Base-by-base conservation (phyloP, 1,284 basidiomycete genomes). In the Erythrobasidium hasegawianum region DNA sequence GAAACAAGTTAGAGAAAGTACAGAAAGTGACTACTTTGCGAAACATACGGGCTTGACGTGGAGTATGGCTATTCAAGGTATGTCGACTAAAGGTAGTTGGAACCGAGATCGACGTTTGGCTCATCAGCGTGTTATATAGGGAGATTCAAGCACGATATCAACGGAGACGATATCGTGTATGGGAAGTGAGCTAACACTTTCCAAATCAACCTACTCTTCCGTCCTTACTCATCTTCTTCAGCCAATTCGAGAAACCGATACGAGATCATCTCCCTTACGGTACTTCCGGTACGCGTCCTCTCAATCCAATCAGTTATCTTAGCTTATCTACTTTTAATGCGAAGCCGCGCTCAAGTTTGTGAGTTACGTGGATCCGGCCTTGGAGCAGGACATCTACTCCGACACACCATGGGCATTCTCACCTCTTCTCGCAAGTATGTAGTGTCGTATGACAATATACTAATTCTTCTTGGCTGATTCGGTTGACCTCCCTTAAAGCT, bases 391-490 rank as follows among this genome's bases (percentile, higher is more conserved):
- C 45, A 56, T 75, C 0, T 75, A 73, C 45, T 70, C 67, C 41
- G 73, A 75, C 61, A 70, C 71, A 65, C 73, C 73, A 2, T 75
- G 72, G 72, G 73, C 72, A 0, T 59, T 72, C 65, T 67, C 62
- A 10, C 73, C 73, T 3, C 69, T 73, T 16, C 56, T 74, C 7
- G 65, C 72, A 0, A 75, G 72, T 3, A 49, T 68, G 56, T 69
- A 69, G 13, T 39, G 66, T 10, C 67, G 58, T n/a, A 59, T 16
- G 38, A 10, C 10, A 7, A 2, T 13, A 41, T 38, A 18, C 33
- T n/a, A 24, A n/a, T n/a, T n/a, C n/a, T n/a, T n/a, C 45, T 16
- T 22, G 11, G 39, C 26, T 26, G 2, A 65, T 24, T 1, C 40
- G 49, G 9, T 10, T 39, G 7, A 45, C 2, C 22, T 18, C 11